These are phyloP conservation scores for Erigeron philadelphicus DNA, from an alignment of 140 eudicot genomes.

Conservation along the genomic window DNA sequence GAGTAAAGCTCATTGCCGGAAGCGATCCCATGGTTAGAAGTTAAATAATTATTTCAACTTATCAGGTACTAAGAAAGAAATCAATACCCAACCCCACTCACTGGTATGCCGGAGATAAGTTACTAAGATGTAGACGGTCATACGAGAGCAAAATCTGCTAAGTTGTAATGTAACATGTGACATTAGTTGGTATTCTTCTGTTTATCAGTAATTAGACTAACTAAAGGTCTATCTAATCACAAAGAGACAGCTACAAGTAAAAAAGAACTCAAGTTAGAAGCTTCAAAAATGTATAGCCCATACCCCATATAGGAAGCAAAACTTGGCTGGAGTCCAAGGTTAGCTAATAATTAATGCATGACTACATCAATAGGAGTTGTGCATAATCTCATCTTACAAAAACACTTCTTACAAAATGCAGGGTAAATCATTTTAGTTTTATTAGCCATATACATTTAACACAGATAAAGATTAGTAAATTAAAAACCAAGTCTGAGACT, in stretches of 20 bases:
- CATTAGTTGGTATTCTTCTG: slow-evolving; percentile 6
- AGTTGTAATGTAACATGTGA: neutral
- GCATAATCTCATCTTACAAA: too few species aligned
- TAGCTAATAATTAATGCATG: neutral
- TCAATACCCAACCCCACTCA: neutral
- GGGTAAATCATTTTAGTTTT: neutral
- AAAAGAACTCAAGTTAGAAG: neutral
- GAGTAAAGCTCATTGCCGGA: neutral
- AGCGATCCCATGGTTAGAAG: neutral
- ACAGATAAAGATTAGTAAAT: neutral
- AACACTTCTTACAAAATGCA: neutral
- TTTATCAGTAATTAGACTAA: neutral
- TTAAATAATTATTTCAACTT: neutral
- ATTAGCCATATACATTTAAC: neutral
- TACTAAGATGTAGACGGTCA: neutral
- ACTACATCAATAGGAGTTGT: too few species aligned
- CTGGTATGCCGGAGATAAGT: neutral
- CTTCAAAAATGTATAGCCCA: neutral
- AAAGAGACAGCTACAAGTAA: neutral
- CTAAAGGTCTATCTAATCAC: neutral
- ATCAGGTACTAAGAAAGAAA: neutral
- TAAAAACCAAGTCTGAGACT: neutral
- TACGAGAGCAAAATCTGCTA: neutral
- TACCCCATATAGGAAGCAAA: neutral
- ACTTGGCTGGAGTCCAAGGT: neutral